Base-by-base conservation (phyloP, 2,329 filamentous ascomycete species). In the Aaosphaeria arxii region DNA sequence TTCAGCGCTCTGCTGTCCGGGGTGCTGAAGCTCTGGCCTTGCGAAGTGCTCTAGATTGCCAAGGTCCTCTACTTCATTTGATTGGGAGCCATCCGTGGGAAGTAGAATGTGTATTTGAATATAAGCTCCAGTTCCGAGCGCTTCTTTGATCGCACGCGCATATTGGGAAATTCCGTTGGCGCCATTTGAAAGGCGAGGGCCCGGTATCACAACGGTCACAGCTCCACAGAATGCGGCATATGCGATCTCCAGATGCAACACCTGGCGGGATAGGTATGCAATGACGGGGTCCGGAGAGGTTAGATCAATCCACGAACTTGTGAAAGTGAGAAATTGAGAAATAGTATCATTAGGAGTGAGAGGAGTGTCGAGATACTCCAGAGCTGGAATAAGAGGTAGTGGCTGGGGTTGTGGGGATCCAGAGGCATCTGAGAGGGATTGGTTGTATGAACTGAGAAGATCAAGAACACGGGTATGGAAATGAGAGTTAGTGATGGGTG, bases 211-310 rank as follows among this genome's bases (percentile, higher is more conserved):
- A 49, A 97, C 79, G 70, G 88, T 95, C 47, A 85, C 84, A 42
- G 94, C 81, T 33, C 95, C 95, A 63, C 91, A 96, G 72, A 97
- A 99, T 53, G 90, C 91, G 54, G 95, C 94, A 72, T 96, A 99
- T 43, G 90, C 88, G 42, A 97, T 81, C 68, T 99, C 94, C 36
- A 96, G 79, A 66, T 91, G 91, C 54, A 99, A 77, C 5, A 95
- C 88, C 72, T 96, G 92, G 40, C 89, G 84, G 33, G 92, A 96
- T 49, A 97, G 80, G 67, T 88, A 89, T 6, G 90, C 85, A 53
- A 97, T 85, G 53, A 92, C 71, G 5, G 91, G 88, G 67, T 96
- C 87, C 1, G 84, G 74, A 2, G 91, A 95, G 60, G 86, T 87
- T 9, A 97, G 75, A 65, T 97, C 91, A 56, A 96, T 92, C 92